These are phyloP conservation scores for Cladosporium oxysporum DNA, from an alignment of 2,329 filamentous ascomycete species.

Conservation along the genomic window DNA sequence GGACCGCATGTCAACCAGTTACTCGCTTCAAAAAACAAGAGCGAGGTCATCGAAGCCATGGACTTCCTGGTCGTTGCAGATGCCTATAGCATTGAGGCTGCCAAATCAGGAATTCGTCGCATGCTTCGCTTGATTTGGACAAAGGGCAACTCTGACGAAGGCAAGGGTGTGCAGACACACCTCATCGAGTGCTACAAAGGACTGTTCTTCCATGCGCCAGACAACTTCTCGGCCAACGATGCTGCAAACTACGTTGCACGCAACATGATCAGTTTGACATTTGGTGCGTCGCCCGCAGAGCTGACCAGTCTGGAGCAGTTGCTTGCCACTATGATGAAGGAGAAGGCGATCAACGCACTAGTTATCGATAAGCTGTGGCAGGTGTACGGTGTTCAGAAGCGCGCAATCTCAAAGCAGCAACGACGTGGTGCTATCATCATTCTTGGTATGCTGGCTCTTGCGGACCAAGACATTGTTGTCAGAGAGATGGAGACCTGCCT, in stretches of 20 bases:
- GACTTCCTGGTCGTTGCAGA: constrained; percentile 96
- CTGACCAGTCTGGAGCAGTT: constrained; percentile 94
- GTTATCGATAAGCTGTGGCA: constrained; percentile 96
- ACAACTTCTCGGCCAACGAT: constrained; percentile 83
- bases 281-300: constrained; percentile 91
- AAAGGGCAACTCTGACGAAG: constrained; percentile 98
- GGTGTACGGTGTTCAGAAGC: constrained; percentile 91
- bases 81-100: constrained; percentile 92
- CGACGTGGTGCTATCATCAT: constrained; percentile 93
- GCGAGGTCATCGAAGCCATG: constrained; percentile 97
- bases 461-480: constrained; percentile 88
- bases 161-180: constrained; percentile 95
- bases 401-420: constrained; percentile 89
- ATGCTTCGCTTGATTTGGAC: constrained; percentile 99
- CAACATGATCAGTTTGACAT: constrained; percentile 99
- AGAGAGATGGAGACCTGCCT: constrained; percentile 95
- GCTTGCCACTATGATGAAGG: constrained; percentile 96
- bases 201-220: constrained; percentile 93
- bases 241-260: constrained; percentile 92
- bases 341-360: constrained; percentile 77
- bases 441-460: constrained; percentile 91
- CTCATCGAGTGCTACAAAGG: constrained; percentile 95
- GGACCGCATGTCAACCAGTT: constrained; percentile 82
- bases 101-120: constrained; percentile 85
- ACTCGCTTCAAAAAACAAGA: constrained; percentile 93